phyloP scores from a whole-genome alignment of 192 early-diverging fungal species.

The Rhizoclosmatium globosum region DNA sequence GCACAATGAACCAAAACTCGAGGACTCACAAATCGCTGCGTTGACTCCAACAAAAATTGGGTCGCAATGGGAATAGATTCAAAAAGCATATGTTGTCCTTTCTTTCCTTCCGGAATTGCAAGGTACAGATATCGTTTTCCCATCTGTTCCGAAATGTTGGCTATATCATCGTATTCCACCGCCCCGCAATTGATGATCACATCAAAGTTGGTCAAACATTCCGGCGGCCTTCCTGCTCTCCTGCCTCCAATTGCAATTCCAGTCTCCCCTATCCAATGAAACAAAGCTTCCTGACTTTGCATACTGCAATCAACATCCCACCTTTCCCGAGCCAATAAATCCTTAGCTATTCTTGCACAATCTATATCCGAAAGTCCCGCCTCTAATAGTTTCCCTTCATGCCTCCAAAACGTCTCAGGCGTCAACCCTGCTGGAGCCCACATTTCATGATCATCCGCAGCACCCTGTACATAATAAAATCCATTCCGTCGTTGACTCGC shows the following conservation, averaged over 20 bases:
- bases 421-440: conserved; percentile 78
- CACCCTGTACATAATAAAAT: conserved; percentile 87
- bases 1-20: conserved; percentile 80
- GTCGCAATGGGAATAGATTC: conserved; percentile 66
- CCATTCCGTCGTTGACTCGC: conserved; percentile 56
- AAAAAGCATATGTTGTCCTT: conserved; percentile 74
- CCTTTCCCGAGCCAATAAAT: conserved; percentile 37
- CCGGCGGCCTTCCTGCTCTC: conserved; percentile 48
- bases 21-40: conserved; percentile 38
- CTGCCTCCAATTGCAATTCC: conserved; percentile 68
- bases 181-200: conserved; percentile 84
- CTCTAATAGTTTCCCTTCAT: conserved; percentile 40
- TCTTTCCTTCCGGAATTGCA: conserved; percentile 88
- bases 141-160: not conserved
- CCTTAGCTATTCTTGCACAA: conserved; percentile 51
- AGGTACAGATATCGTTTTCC: conserved; percentile 69
- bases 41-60: conserved; percentile 53
- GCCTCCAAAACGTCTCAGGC: conserved; percentile 72
- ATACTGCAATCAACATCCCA: not conserved
- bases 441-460: conserved; percentile 88
- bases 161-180: conserved; percentile 51
- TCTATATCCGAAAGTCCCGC: conserved; percentile 20
- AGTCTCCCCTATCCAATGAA: conserved; percentile 67
- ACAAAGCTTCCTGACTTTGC: conserved; percentile 31
- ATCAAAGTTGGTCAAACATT: conserved; percentile 76